A percentile compares a stretch with the other conserved stretches of the same genome.
Evolutionary conservation across 116 monocot genomes (phyloP).

Genomic region (Zostera marina): DNA sequence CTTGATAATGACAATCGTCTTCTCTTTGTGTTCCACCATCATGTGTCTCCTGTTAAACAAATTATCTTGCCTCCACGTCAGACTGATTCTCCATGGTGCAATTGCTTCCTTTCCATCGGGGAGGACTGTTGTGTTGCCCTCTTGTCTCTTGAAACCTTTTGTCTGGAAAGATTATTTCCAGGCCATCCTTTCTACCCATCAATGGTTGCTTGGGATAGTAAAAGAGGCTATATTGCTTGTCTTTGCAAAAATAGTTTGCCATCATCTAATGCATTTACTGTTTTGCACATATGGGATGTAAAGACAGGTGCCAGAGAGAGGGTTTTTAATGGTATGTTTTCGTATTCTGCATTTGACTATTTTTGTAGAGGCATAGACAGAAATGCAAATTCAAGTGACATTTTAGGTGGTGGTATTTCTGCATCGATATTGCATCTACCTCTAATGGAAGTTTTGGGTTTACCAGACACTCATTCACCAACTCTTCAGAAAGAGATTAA

Average conservation of each 20-base stretch:
- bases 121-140: conserved; percentile 79
- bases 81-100: conserved; percentile 48
- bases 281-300: conserved; percentile 82
- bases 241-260: conserved; percentile 36
- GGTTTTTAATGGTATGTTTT: conserved; percentile 53
- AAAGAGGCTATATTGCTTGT: conserved; percentile 85
- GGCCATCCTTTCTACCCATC: conserved; percentile 73
- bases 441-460: conserved; percentile 33
- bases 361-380: conserved; percentile 48
- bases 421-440: conserved; percentile 51
- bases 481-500: conserved; percentile 11
- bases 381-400: conserved; percentile 28
- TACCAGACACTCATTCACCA: conserved; percentile 10
- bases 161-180: conserved; percentile 88
- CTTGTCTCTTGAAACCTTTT: conserved; percentile 59
- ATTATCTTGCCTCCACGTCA: conserved; percentile 56
- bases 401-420: conserved; percentile 57
- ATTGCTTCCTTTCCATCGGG: conserved; percentile 76
- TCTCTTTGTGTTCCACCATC: conserved; percentile 71
- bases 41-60: conserved; percentile 68
- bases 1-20: conserved; percentile 33
- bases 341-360: conserved; percentile 70
- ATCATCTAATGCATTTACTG: conserved; percentile 19
- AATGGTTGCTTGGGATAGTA: conserved; percentile 72
- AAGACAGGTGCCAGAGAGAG: conserved; percentile 80